Evolutionary conservation across 1,139 yeast genomes (phyloP), one percentile per base, ranked within the genome.

Genomic region (Nadsonia commutata): DNA sequence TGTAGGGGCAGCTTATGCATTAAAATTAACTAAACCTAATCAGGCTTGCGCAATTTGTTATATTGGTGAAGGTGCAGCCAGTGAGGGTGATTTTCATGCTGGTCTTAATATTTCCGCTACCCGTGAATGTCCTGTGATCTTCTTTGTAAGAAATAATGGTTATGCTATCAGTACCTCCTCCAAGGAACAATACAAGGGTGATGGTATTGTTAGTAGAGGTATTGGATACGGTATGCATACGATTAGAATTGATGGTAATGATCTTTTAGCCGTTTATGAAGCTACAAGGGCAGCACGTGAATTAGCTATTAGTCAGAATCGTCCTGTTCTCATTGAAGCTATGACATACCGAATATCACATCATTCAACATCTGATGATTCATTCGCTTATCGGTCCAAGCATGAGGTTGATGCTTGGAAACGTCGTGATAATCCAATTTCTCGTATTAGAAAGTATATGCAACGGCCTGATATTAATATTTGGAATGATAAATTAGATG

Each of bases 21-120:
- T 61, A 40, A 61, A 61, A 49, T 49, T 61, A 21, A 41, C 37
- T n/a, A 27, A 27, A 27, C 33, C 33, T 8, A 27, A 27, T 16
- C 33, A 27, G 33, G 59, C 57, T 2, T 50, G 55, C 31, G 51
- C 51, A 2, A 52, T 61, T 27, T 58, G 63, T 47, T 61, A 59
- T 46, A 58, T 61, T 49, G 65, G 65, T 11, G 65, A 61, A 40
- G 65, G 65, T 4, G 65, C 65, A 2, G 64, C 65, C 1, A 59
- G 64, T 17, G 65, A 61, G 45, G 65, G 65, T 5, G 65, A 61
- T 37, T 61, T 61, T 51, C 65, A 61, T 43, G 63, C 63, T 36
- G 64, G 64, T 2, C 49, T 61, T 37, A 61, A 61, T 49, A 61
- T 61, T 48, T 65, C 65, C 2, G 64, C 65, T 11, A 60, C 65